Evolutionary conservation across 208 protist species (phyloP).

Genomic region (Wallacemonas rigidus): DNA sequence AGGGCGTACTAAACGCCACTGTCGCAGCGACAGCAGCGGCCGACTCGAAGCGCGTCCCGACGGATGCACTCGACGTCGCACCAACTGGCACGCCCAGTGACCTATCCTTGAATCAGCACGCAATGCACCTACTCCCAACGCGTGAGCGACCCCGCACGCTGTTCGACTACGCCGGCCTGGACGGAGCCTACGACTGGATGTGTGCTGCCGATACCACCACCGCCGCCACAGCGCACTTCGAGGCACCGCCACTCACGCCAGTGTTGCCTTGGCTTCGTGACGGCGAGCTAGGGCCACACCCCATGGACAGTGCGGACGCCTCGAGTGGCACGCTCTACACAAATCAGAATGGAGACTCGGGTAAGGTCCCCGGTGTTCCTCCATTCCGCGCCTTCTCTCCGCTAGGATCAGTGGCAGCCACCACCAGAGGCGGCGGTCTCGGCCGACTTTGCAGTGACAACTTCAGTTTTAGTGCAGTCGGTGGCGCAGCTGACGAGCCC

Average conservation of each 20-base stretch:
- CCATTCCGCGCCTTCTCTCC: no score
- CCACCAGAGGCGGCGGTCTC: background rate
- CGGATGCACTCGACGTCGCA: background rate
- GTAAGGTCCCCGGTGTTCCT: no score
- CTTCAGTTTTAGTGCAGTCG: no score
- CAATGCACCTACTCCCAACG: background rate
- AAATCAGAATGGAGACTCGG: no score
- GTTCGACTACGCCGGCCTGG: constrained; percentile 9
- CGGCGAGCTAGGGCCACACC: no score
- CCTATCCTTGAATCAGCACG: background rate
- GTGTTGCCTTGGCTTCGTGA: constrained; percentile 5
- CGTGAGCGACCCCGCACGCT: background rate
- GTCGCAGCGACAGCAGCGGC: background rate
- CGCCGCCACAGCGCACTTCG: background rate
- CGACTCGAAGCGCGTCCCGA: background rate
- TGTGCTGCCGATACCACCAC: background rate
- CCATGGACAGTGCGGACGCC: no score
- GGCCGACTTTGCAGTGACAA: no score
- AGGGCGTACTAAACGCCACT: background rate
- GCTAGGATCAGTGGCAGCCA: background rate
- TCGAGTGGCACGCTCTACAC: no score
- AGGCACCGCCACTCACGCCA: background rate
- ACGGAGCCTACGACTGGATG: constrained; percentile 15
- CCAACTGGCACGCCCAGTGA: background rate
- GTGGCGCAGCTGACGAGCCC: background rate